Evolutionary conservation across 2,329 filamentous ascomycete genomes (phyloP), one percentile per base, ranked within the genome.

Genomic region (Venturia effusa): DNA sequence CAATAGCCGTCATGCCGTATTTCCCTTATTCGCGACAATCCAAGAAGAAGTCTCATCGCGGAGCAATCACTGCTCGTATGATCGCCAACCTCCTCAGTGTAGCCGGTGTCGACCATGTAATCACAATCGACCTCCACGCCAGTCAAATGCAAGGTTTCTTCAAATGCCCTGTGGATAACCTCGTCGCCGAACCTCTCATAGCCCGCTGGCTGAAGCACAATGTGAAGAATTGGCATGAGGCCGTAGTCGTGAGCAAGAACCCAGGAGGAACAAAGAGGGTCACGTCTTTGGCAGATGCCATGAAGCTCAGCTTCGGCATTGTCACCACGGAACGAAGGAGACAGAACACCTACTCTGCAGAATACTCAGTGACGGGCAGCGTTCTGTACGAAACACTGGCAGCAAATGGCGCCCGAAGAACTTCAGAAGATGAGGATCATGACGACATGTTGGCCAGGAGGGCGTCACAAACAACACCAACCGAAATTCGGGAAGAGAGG

Each of bases 131-230:
- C 73, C 83, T 99, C 37, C 94, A 99, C 78, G 84, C 85, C 71
- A 78, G 82, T n/a, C 94, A 97, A 79, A 97, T 97, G 91, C 94
- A 99, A 78, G 94, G 94, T 65, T 99, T 99, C 79, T 99, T 99
- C 83, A 90, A 90, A 72, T 96, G 93, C 70, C 94, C 94, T 0
- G 93, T 99, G 66, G 94, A 99, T 77, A 97, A 99, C 73, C 86
- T 99, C 62, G 91, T 96, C 70, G 94, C 94, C 61, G 94, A 99
- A 75, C 93, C 94, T 19, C 83, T 97, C 67, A 91, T 99, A 71
- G 92, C 93, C 63, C 89, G 91, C 70, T 99, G 94, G 94, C 96
- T 99, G 71, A 88, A 88, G 66, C 85, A 88, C 74, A 94, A 97
- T 72, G 88, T 99, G 45, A 81, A 85, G 17, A 85, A 89, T 68